phyloP scores from a whole-genome alignment of 345 rosid genomes.

The Arabis hirsuta region DNA sequence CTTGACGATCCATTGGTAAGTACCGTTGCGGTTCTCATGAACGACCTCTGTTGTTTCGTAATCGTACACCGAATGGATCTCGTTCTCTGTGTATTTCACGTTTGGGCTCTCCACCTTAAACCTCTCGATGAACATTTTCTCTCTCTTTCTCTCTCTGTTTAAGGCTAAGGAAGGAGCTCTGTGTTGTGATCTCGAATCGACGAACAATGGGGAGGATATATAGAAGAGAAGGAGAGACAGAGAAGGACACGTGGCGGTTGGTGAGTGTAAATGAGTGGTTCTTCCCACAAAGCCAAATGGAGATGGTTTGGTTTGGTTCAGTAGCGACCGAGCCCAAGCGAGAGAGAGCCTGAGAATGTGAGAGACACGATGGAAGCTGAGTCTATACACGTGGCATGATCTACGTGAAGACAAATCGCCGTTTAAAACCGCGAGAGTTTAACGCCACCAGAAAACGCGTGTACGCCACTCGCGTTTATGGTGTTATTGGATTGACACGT shows the following conservation, averaged over 20 bases:
- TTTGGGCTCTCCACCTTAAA: conserved; percentile 90
- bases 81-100: conserved; percentile 76
- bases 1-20: conserved; percentile 85
- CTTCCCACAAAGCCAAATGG: neutral
- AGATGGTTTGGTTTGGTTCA: conserved; percentile 10
- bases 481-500: neutral
- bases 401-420: conserved; percentile 36
- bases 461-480: conserved; percentile 8
- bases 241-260: conserved; percentile 33
- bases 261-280: neutral
- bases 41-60: conserved; percentile 95
- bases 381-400: conserved; percentile 41
- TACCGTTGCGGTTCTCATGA: conserved; percentile 76
- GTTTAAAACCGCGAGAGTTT: neutral
- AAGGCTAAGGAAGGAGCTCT: neutral
- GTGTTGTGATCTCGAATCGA: conserved; percentile 32
- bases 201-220: conserved; percentile 27
- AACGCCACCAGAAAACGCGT: neutral
- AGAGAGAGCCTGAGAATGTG: conserved; percentile 31
- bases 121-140: conserved; percentile 75
- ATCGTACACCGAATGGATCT: conserved; percentile 80
- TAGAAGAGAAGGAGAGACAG: conserved; percentile 19
- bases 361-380: conserved; percentile 35
- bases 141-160: neutral
- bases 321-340: conserved; percentile 24